Base-by-base conservation (phyloP, 1,284 basidiomycete genomes). In the Cutaneotrichosporon cutaneum region DNA sequence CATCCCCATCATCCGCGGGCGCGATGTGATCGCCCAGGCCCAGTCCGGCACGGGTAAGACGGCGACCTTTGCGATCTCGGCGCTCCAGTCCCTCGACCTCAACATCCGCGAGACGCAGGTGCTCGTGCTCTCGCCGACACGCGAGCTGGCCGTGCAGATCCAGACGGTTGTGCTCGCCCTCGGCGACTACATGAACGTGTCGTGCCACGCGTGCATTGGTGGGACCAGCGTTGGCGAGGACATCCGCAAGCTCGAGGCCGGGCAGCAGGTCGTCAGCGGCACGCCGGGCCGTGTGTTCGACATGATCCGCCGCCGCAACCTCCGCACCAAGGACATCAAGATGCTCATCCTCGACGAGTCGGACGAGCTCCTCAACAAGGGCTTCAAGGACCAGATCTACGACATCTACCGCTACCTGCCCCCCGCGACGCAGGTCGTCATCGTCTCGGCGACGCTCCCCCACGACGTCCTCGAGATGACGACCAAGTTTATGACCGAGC, bases 31-130 rank as follows among this genome's bases (percentile, higher is more conserved):
- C 78, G 94, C 93, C 14, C 95, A 99, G 82, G 96, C 96, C 21
- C 96, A 99, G 81, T 98, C 95, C 27, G 96, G 96, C 76, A 99
- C 96, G 27, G 96, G 96, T 85, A 99, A 99, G 89, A 99, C 96
- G 4, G 96, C 96, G 8, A 99, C 96, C 4, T 99, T 94, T 81
- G 92, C 91, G 68, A 94, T 95, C 74, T 90, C 92, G 69, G 90
- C 92, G 74, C 87, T 95, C 54, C 92, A 95, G 75, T 77, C 93
- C 63, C 97, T 99, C 85, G 96, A 99, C 80, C 88, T 94, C 44
- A 90, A 90, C 47, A 86, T 98, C 56, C 88, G 94, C 62, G 95
- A 98, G 80, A 96, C 94, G 1, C 96, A 99, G 79, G 96, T 93
- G 0, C 88, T 99, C 54, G 89, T 99, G 50, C 87, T 99, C 47